phyloP scores from a whole-genome alignment of 495 filamentous ascomycete genomes.

The Polyplosphaeria fusca region DNA sequence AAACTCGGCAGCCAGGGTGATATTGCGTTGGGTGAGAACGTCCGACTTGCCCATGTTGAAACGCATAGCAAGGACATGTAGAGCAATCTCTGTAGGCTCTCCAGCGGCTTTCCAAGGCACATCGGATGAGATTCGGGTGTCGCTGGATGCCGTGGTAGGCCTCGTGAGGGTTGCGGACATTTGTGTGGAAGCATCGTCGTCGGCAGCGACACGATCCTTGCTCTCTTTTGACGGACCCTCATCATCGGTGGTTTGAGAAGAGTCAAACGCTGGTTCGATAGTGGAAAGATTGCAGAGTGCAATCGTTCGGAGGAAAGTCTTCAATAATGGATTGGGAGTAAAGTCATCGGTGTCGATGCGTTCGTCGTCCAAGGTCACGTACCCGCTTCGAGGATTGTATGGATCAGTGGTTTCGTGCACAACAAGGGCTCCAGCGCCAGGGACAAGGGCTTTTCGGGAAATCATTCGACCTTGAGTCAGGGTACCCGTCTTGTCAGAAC shows the following conservation, averaged over 20 bases:
- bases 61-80: slow-evolving; percentile 50
- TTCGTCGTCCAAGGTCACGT: slow-evolving; percentile 26
- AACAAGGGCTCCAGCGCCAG: slow-evolving; percentile 22
- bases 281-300: slow-evolving; percentile 35
- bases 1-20: slow-evolving; percentile 49
- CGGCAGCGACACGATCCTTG: neutral
- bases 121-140: neutral
- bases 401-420: slow-evolving; percentile 35
- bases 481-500: slow-evolving; percentile 64
- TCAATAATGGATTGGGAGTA: slow-evolving; percentile 33
- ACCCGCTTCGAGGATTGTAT: slow-evolving; percentile 36
- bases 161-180: slow-evolving; percentile 7
- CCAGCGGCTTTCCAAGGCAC: slow-evolving; percentile 48
- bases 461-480: slow-evolving; percentile 61
- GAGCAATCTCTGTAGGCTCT: slow-evolving; percentile 56
- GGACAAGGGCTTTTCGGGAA: slow-evolving; percentile 51
- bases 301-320: slow-evolving; percentile 36
- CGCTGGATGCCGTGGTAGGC: slow-evolving; percentile 16
- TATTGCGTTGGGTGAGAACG: slow-evolving; percentile 45
- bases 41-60: slow-evolving; percentile 50
- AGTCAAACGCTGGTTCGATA: slow-evolving; percentile 11
- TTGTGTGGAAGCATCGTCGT: slow-evolving; percentile 27
- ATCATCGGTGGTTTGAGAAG: neutral
- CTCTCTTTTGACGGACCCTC: neutral
- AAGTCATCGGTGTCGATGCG: slow-evolving; percentile 14